Conservation (phyloP, 2,329 filamentous ascomycete genomes). For the Cytospora leucostoma region DNA sequence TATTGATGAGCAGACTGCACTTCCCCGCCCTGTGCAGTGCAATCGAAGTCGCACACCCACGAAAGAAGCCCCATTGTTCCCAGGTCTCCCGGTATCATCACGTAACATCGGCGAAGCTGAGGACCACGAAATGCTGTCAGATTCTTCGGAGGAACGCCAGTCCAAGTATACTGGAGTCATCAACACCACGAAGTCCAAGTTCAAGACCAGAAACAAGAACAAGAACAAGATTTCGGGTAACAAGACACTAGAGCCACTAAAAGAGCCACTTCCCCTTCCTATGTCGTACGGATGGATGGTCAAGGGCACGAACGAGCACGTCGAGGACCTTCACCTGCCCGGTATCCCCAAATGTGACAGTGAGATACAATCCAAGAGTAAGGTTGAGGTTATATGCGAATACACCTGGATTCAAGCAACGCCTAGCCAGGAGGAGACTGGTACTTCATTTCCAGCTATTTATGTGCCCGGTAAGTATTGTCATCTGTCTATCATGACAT, state of each 20-base stretch:
- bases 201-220: background rate
- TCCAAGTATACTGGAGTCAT: background rate
- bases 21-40: background rate
- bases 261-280: conserved; percentile 1
- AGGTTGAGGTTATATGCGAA: conserved; percentile 18
- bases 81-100: background rate
- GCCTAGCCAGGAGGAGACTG: conserved; percentile 11
- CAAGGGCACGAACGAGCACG: conserved; percentile 16
- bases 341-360: background rate
- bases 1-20: background rate
- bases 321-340: conserved; percentile 11
- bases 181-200: background rate
- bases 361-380: background rate
- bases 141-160: background rate
- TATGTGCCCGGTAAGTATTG: conserved; percentile 20
- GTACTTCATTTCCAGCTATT: conserved; percentile 10
- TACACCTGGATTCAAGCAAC: conserved; percentile 25
- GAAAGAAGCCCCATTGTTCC: background rate
- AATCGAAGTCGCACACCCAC: background rate
- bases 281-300: conserved; percentile 18
- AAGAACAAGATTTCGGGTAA: background rate
- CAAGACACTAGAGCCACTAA: background rate
- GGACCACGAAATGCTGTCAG: background rate
- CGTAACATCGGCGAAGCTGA: background rate
- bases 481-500: background rate